These are phyloP conservation scores for Yamadazyma songkhlaensis DNA, from an alignment of 1,139 yeast species.

Conservation along the genomic window DNA sequence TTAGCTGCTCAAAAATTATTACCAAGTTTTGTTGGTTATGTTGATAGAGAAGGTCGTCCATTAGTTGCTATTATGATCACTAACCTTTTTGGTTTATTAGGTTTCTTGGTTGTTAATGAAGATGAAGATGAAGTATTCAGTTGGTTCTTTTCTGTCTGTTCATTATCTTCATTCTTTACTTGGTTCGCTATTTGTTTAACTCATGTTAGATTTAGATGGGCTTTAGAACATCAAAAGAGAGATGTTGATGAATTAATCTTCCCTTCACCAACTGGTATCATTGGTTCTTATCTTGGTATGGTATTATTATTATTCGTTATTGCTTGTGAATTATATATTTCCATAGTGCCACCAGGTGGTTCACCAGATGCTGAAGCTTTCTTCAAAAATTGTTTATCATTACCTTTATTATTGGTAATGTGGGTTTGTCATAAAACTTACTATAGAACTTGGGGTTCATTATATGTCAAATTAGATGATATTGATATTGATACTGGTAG, in stretches of 20 bases:
- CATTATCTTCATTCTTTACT: slow-evolving; percentile 57
- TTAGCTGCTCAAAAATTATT: slow-evolving; percentile 51
- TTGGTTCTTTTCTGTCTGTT: slow-evolving; percentile 68
- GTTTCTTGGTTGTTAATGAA: slow-evolving; percentile 55
- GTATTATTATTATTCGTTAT: slow-evolving; percentile 38
- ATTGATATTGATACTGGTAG: slow-evolving; percentile 53
- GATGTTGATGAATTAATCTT: slow-evolving; percentile 45
- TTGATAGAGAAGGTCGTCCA: slow-evolving; percentile 59
- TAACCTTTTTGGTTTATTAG: slow-evolving; percentile 54
- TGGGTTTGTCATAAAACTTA: slow-evolving; percentile 30
- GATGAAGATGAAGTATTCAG: slow-evolving; percentile 52
- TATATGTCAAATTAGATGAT: slow-evolving; percentile 33
- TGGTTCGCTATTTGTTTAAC: slow-evolving; percentile 43
- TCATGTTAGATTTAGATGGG: slow-evolving; percentile 40
- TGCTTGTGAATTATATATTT: slow-evolving; percentile 47
- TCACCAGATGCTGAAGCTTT: slow-evolving; percentile 14
- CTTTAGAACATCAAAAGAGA: slow-evolving; percentile 32
- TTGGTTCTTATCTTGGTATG: slow-evolving; percentile 47
- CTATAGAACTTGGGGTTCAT: slow-evolving; percentile 23
- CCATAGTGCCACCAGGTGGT: slow-evolving; percentile 41
- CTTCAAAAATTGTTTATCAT: slow-evolving; percentile 17
- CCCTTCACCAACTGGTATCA: slow-evolving; percentile 45
- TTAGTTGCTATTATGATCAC: slow-evolving; percentile 50
- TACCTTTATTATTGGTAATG: slow-evolving; percentile 41
- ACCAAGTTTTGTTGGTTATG: slow-evolving; percentile 46